Evolutionary conservation across 768 basidiomycete genomes (phyloP), one percentile per base, ranked within the genome.

Genomic region (Suillus ampliporus): DNA sequence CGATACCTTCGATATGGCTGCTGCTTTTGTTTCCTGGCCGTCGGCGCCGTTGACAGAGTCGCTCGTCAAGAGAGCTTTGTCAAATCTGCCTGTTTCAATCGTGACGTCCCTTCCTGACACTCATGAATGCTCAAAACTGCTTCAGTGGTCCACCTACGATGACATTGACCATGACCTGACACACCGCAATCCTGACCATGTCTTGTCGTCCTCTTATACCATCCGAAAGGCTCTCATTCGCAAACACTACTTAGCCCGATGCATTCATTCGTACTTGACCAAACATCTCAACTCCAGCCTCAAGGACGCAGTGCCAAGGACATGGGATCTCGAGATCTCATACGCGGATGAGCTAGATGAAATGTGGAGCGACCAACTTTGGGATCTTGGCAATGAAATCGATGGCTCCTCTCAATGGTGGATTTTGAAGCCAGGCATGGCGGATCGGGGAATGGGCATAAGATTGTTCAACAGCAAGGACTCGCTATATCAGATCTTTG

Each of bases 371-470:
- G 97, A 99, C 76, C 97, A 99, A 62, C 83, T 98, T 38, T 98
- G 89, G 83, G 95, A 97, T 56, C 84, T 99, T 15, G 87, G 84
- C 7, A 76, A 83, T 50, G 78, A 82, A 21, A 82, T 97, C 35
- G 83, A 88, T 23, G 65, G 70, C 5, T 53, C 47, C 34, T 67
- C 65, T 19, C 79, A 67, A 56, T 98, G 97, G 97, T 99, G 90
- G 85, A 97, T 99, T 64, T 78, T 99, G 57, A 99, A 99, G 78
- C 96, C 97, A 51, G 94, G 95, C 19, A 97, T 99, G 92, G 90
- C 95, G 1, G 96, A 99, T 78, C 85, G 94, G 56, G 97, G 95
- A 14, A 94, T 94, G 83, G 97, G 97, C 2, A 95, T 99, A 66
- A 79, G 95, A 50, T 77, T 99, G 52, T 98, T 99, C 77, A 86